These are phyloP conservation scores for Hyaloscypha finlandica DNA, from an alignment of 495 filamentous ascomycete genomes.

Conservation along the genomic window DNA sequence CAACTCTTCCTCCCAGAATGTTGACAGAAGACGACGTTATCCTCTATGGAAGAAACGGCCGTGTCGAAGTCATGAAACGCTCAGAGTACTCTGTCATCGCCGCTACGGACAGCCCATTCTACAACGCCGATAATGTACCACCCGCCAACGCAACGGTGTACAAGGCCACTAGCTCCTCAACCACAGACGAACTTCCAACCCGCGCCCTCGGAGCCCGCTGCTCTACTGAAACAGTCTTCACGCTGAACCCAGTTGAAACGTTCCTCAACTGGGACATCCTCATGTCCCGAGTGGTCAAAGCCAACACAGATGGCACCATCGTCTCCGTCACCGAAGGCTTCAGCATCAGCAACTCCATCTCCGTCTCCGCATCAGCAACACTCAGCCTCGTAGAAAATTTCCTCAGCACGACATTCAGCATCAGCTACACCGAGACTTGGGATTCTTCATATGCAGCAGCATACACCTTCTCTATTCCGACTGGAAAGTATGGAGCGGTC, in stretches of 20 bases:
- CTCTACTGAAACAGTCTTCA: constrained; percentile 7
- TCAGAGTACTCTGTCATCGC: background rate
- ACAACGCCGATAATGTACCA: background rate
- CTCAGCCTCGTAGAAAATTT: background rate
- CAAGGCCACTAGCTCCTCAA: background rate
- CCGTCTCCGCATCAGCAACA: background rate
- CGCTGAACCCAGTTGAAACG: constrained; percentile 13
- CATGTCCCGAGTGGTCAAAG: constrained; percentile 18
- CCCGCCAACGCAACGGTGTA: constrained; percentile 8
- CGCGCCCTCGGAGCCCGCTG: constrained; percentile 4
- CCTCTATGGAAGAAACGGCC: constrained; percentile 9
- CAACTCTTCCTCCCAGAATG: constrained; percentile 4
- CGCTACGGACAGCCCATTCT: background rate
- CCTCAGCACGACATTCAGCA: background rate
- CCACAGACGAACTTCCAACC: background rate
- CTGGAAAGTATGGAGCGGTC: constrained; percentile 16
- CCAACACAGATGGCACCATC: background rate
- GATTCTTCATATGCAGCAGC: constrained; percentile 7
- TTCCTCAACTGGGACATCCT: constrained; percentile 23
- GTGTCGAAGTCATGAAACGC: constrained; percentile 17
- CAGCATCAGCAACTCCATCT: constrained; percentile 17
- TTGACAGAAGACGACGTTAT: constrained; percentile 18
- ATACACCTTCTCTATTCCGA: constrained; percentile 13
- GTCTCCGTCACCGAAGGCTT: constrained; percentile 20
- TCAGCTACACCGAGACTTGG: constrained; percentile 21